Conservation (phyloP, 139 green algal genomes). For the Trebouxia sp. region DNA sequence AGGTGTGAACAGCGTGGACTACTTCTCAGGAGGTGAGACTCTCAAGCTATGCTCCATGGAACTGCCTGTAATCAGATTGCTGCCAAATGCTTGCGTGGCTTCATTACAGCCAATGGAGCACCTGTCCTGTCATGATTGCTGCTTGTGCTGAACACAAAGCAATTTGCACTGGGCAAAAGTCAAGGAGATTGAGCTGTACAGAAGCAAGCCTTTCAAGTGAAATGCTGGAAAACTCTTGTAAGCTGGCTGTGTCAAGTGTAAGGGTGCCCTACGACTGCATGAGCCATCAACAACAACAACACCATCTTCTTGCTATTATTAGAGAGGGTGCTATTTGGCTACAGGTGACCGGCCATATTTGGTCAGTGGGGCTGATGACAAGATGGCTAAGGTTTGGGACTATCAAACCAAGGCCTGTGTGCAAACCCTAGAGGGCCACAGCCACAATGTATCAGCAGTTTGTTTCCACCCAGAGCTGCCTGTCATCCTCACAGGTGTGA, state of each 20-base stretch:
- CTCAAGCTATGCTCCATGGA: background rate
- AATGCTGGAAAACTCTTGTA: background rate
- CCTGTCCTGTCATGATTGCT: no score
- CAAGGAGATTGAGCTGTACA: background rate
- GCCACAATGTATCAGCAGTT: slow-evolving; percentile 92
- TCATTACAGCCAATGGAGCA: no score
- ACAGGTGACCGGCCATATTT: slow-evolving; percentile 94
- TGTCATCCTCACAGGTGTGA: slow-evolving; percentile 82
- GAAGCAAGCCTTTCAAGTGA: background rate
- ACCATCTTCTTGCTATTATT: background rate
- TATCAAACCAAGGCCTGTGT: slow-evolving; percentile 99
- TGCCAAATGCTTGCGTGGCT: no score
- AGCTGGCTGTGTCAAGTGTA: background rate
- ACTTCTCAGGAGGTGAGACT: slow-evolving; percentile 83
- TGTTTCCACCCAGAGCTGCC: slow-evolving; percentile 98
- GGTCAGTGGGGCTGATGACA: slow-evolving; percentile 95
- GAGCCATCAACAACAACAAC: background rate
- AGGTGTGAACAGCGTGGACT: slow-evolving; percentile 98
- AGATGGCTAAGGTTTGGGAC: slow-evolving; percentile 89
- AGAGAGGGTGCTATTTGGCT: background rate
- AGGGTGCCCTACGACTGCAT: background rate
- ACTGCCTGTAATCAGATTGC: no score
- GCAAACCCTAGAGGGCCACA: slow-evolving; percentile 90
- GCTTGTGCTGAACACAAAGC: no score
- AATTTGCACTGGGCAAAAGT: no score